A percentile compares a stretch with the other conserved stretches of the same genome.
Evolutionary conservation across 371 early-diverging fungal genomes (phyloP).

Genomic region (Mortierella sp.): DNA sequence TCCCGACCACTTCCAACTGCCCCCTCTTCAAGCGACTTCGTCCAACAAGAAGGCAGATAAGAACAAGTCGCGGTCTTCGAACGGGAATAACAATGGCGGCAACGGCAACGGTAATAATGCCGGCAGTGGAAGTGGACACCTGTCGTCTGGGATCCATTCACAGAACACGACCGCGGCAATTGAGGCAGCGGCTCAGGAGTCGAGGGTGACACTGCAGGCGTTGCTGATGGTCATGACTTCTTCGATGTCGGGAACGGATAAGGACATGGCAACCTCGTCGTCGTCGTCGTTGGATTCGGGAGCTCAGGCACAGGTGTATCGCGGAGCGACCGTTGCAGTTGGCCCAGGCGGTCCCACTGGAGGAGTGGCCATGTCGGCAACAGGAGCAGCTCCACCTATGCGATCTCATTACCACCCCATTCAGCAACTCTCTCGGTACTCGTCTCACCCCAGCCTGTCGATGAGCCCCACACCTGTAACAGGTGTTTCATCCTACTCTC

Average conservation of each 20-base stretch:
- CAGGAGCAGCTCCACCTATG: slow-evolving; percentile 6
- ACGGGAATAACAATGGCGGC: neutral
- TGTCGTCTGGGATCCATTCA: neutral
- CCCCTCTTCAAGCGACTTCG: neutral
- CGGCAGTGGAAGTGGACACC: slow-evolving; percentile 18
- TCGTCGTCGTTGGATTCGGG: neutral
- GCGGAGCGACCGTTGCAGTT: neutral
- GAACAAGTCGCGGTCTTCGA: slow-evolving; percentile 8
- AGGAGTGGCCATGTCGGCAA: neutral
- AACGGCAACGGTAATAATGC: neutral
- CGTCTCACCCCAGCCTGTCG: slow-evolving; percentile 8
- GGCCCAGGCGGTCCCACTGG: neutral
- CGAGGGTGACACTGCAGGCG: slow-evolving; percentile 12
- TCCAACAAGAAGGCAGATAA: slow-evolving; percentile 8
- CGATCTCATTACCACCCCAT: slow-evolving; percentile 11
- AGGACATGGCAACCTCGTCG: neutral
- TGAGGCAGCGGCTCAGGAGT: slow-evolving; percentile 17
- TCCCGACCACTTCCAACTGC: neutral
- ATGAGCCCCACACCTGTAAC: neutral
- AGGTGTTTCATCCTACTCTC: neutral
- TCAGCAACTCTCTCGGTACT: slow-evolving; percentile 19
- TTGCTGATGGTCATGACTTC: slow-evolving; percentile 24
- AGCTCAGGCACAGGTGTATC: neutral
- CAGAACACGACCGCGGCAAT: neutral
- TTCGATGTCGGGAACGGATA: neutral